Evolutionary conservation across 208 protist species (phyloP).

Genomic region (Leishmania tarentolae): DNA sequence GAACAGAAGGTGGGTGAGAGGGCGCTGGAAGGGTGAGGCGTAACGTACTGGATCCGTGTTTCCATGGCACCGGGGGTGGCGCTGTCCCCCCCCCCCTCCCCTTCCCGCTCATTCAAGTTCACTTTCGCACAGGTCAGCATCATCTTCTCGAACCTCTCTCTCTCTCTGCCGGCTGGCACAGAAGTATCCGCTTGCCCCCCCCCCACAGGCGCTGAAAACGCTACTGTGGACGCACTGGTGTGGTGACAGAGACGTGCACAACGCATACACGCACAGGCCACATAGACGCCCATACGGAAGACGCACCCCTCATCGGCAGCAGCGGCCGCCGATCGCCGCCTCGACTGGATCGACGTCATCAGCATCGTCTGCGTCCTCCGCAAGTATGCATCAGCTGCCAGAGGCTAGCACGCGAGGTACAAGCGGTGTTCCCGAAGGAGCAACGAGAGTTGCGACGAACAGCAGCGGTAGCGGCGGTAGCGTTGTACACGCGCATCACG

Average conservation of each 20-base stretch:
- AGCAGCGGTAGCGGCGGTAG: not conserved
- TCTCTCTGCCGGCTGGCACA: not conserved
- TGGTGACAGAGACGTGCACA: not conserved
- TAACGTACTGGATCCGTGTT: too few species aligned
- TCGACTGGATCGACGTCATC: not conserved
- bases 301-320: not conserved
- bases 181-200: not conserved
- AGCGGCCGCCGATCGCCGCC: not conserved
- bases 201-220: not conserved
- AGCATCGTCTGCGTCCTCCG: not conserved
- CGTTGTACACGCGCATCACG: not conserved
- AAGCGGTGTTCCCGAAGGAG: not conserved
- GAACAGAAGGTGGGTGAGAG: too few species aligned
- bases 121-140: not conserved
- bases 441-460: not conserved
- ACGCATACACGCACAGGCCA: not conserved
- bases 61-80: too few species aligned
- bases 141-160: not conserved
- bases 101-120: not conserved
- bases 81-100: not conserved
- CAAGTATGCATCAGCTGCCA: not conserved
- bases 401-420: not conserved
- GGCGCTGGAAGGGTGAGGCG: too few species aligned
- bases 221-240: not conserved
- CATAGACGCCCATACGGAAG: not conserved